Evolutionary conservation across 108 stramenopile genomes (phyloP).

Genomic region (Skeletonema potamos): DNA sequence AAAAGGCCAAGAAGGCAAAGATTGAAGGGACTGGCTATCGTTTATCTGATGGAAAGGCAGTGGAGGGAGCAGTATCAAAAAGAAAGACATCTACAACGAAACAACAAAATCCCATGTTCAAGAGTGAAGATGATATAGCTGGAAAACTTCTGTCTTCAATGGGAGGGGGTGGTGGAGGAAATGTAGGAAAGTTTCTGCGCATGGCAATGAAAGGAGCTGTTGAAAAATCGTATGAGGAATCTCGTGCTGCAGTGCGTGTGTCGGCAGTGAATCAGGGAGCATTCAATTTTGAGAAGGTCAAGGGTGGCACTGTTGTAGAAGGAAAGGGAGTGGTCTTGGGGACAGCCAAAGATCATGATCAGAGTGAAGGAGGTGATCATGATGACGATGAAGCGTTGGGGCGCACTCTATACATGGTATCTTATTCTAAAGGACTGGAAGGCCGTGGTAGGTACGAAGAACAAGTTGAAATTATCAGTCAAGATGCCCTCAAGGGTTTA

Average conservation of each 20-base stretch:
- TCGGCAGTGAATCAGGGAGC: slow-evolving; percentile 61
- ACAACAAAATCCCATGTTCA: slow-evolving; percentile 9
- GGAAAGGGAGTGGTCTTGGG: slow-evolving; percentile 33
- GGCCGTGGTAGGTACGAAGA: slow-evolving; percentile 69
- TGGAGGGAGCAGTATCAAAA: slow-evolving; percentile 9
- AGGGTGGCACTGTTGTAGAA: slow-evolving; percentile 14
- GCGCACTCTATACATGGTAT: slow-evolving; percentile 39
- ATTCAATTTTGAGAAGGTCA: slow-evolving; percentile 38
- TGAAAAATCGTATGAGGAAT: slow-evolving; percentile 74
- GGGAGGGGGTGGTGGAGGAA: slow-evolving; percentile 33
- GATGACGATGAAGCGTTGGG: slow-evolving; percentile 11
- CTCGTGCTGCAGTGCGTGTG: slow-evolving; percentile 63
- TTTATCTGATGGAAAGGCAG: slow-evolving; percentile 37
- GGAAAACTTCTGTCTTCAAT: slow-evolving; percentile 61
- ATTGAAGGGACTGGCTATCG: slow-evolving; percentile 45
- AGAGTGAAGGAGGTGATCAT: background rate
- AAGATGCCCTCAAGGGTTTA: slow-evolving; percentile 63
- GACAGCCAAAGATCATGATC: slow-evolving; percentile 10
- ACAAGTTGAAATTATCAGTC: slow-evolving; percentile 66
- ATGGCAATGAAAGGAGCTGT: slow-evolving; percentile 83
- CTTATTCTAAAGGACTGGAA: slow-evolving; percentile 71
- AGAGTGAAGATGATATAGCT: slow-evolving; percentile 66
- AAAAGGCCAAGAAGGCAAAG: slow-evolving; percentile 12
- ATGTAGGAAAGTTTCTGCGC: slow-evolving; percentile 62
- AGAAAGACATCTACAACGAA: background rate